Base-by-base conservation (phyloP, 1,284 basidiomycete species). In the Earliella scabrosa region DNA sequence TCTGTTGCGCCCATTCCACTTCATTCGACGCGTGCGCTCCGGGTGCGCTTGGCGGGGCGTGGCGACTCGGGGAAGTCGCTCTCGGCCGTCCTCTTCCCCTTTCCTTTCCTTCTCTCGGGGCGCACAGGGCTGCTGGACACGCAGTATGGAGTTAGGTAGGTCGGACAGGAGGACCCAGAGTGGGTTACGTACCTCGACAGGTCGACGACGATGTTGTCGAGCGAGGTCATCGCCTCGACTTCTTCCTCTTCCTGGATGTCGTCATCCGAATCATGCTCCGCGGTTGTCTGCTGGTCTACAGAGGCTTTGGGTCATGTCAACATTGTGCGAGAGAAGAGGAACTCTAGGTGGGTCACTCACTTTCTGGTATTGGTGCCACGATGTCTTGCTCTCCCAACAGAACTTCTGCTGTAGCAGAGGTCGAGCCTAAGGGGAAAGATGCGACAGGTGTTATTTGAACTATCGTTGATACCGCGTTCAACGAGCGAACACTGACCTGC, bases 161-260 rank as follows among this genome's bases (percentile, higher is more conserved):
- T 4, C 5, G 9, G 13, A 44, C 16, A 14, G 16, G n/a, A 27
- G 16, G 4, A 38, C 16, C 29, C 29, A 13, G n/a, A n/a, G n/a
- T 41, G 23, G 21, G 2, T 23, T 14, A 26, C 41, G 24, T 29
- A 44, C 41, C 41, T 44, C 13, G 14, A 27, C 2, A 27, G 41
- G 10, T 44, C 41, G 16, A 44, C 41, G 26, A 44, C 26, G 26
- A 44, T 44, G 24, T 44, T 29, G 2, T 44, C 41, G 4, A 44
- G 41, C 24, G 41, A 44, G n/a, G 41, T 44, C 41, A 44, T 44
- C 23, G 13, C 41, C 41, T 44, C 41, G 41, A 44, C 41, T n/a
- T 44, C 41, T 26, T 44, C 24, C 41, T 44, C 41, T 26, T 44
- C 41, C 16, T 8, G 14, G 41, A 29, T 10, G 18, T 44, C 41